phyloP scores from a whole-genome alignment of 164 flowering plant genomes.

The Malania oleifera region DNA sequence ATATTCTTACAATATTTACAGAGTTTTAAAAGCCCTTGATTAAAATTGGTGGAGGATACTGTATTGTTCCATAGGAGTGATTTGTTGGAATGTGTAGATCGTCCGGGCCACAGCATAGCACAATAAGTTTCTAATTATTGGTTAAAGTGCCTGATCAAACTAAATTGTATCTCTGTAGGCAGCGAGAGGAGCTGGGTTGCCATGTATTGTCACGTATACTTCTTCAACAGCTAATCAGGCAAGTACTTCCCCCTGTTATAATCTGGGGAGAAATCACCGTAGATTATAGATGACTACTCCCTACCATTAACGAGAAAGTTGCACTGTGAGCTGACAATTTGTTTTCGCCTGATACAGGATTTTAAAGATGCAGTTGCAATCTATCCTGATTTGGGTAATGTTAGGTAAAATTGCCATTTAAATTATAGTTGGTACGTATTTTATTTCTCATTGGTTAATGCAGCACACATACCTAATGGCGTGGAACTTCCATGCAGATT shows the following conservation, averaged over 20 bases:
- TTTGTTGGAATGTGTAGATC: too few species aligned
- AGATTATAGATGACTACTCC: neutral
- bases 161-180: constrained; percentile 44
- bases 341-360: constrained; percentile 37
- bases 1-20: too few species aligned
- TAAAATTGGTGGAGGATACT: too few species aligned
- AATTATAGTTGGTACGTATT: neutral
- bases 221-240: constrained; percentile 95
- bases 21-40: too few species aligned
- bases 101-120: too few species aligned
- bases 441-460: neutral
- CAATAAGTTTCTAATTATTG: too few species aligned
- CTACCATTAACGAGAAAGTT: neutral
- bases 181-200: constrained; percentile 86
- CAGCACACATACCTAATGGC: neutral
- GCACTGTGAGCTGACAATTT: neutral
- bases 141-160: neutral
- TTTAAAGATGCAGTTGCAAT: constrained; percentile 77
- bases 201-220: constrained; percentile 81
- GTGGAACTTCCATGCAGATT: constrained; percentile 37
- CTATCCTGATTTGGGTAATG: constrained; percentile 72
- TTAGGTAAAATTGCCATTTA: constrained; percentile 41
- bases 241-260: neutral
- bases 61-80: too few species aligned
- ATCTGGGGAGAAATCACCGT: neutral